These are phyloP conservation scores for Penicillium cinerascens DNA, from an alignment of 495 filamentous ascomycete genomes.

Conservation along the genomic window DNA sequence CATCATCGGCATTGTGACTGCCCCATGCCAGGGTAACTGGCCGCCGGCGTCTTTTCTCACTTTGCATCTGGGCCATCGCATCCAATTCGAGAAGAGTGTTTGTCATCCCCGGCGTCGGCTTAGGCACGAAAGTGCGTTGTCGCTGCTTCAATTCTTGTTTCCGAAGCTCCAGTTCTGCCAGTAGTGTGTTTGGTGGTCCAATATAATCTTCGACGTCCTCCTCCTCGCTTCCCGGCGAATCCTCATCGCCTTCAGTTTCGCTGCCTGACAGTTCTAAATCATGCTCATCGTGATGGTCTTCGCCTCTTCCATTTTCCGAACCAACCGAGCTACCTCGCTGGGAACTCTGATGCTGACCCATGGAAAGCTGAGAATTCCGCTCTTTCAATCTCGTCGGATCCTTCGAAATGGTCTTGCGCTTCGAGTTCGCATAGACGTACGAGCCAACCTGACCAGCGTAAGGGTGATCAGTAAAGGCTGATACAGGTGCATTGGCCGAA, in stretches of 20 bases:
- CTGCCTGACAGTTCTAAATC: slow-evolving; percentile 14
- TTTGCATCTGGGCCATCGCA: slow-evolving; percentile 83
- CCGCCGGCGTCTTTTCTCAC: slow-evolving; percentile 66
- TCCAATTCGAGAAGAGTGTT: slow-evolving; percentile 90
- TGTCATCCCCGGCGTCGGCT: slow-evolving; percentile 68
- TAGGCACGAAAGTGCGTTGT: slow-evolving; percentile 61
- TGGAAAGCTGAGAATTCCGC: slow-evolving; percentile 18
- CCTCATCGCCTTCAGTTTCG: slow-evolving; percentile 20
- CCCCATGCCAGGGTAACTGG: slow-evolving; percentile 90
- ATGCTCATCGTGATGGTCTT: slow-evolving; percentile 18
- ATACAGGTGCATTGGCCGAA: slow-evolving; percentile 88
- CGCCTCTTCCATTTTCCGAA: slow-evolving; percentile 5
- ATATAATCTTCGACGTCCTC: slow-evolving; percentile 49
- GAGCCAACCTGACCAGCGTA: slow-evolving; percentile 69
- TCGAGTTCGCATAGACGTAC: slow-evolving; percentile 57
- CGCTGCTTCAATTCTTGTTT: slow-evolving; percentile 80
- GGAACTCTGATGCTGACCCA: slow-evolving; percentile 20
- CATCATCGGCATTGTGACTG: slow-evolving; percentile 58
- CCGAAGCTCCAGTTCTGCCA: slow-evolving; percentile 86
- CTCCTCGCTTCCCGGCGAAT: slow-evolving; percentile 26
- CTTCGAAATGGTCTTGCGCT: slow-evolving; percentile 26
- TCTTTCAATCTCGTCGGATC: slow-evolving; percentile 18
- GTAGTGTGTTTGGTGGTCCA: slow-evolving; percentile 79
- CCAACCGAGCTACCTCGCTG: slow-evolving; percentile 5
- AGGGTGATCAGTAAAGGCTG: slow-evolving; percentile 90